These are phyloP conservation scores for Hortaea werneckii DNA, from an alignment of 2,329 filamentous ascomycete genomes.

Conservation along the genomic window DNA sequence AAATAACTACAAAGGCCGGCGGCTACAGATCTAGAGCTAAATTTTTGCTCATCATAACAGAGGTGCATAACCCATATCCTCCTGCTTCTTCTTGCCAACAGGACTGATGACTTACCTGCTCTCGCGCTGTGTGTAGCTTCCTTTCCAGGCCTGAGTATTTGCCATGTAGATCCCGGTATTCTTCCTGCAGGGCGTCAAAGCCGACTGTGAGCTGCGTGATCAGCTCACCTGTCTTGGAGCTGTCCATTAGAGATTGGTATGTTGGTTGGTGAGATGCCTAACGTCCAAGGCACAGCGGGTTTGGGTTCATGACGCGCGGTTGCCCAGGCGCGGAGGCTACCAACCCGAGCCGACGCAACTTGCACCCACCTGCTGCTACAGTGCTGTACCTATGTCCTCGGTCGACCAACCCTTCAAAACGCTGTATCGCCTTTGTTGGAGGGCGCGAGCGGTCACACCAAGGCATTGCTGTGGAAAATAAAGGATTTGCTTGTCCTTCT, in stretches of 20 bases:
- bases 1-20: constrained; percentile 15
- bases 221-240: not conserved
- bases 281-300: not conserved
- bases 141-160: constrained; percentile 36
- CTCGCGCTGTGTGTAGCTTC: constrained; percentile 38
- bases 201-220: constrained; percentile 32
- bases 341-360: too few relatives aligned
- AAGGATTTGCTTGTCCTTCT: too few relatives aligned
- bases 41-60: constrained; percentile 30
- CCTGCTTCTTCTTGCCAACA: too few relatives aligned
- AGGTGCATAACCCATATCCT: not conserved
- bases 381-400: too few relatives aligned
- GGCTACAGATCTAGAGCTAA: constrained; percentile 46
- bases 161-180: constrained; percentile 37
- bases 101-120: constrained; percentile 33
- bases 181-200: constrained; percentile 37
- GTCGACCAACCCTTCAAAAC: too few relatives aligned
- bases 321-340: too few relatives aligned
- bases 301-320: too few relatives aligned
- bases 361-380: too few relatives aligned
- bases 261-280: not conserved
- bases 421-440: too few relatives aligned
- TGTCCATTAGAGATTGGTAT: not conserved
- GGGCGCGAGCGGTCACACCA: too few relatives aligned
- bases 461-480: too few relatives aligned